Evolutionary conservation across 2,329 filamentous ascomycete species (phyloP), one percentile per base, ranked within the genome.

Genomic region (Tolypocladium inflatum): DNA sequence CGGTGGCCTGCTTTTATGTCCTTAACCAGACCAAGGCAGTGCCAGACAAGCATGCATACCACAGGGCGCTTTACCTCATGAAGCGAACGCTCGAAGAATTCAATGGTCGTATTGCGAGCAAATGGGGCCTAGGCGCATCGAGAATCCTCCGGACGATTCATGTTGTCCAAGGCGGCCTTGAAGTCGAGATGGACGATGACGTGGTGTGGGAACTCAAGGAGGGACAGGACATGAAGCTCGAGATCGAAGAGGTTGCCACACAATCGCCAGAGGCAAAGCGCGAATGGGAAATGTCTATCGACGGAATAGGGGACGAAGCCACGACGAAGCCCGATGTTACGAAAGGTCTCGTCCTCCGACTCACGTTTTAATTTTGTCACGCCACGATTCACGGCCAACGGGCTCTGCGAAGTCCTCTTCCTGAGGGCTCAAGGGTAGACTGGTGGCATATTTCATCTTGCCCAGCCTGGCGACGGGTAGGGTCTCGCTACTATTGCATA

Each of bases 161-260:
- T 58, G 78, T 91, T 56, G 87, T 90, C 48, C 79, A 85, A 17
- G 85, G 86, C 62, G 91, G 91, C 0, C 74, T 97, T 1, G 85
- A 91, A 66, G 85, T 97, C 57, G 84, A 95, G 67, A 82, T 97
- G 65, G 94, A 97, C 67, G 91, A 97, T 67, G 91, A 97, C 62
- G 87, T 95, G 54, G 84, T 97, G 38, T 82, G 83, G 51, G 88
- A 93, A 70, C 78, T 97, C 56, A 83, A 85, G 2, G 94, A 99
- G 74, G 92, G 91, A 38, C 91, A 97, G 71, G 93, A 96, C 67
- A 94, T 97, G 88, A 83, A 87, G 59, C 80, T 89, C 58, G 87
- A 94, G 64, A 78, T 89, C 48, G 69, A 71, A 21, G 78, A 82
- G 63, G 66, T 76, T n/a, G 65, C 70, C 5, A 73, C 76, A 37